Percentiles rank a stretch among this genome's conserved stretches.
phyloP scores from a whole-genome alignment of 2,329 filamentous ascomycete genomes.

The Neofusicoccum cordaticola region DNA sequence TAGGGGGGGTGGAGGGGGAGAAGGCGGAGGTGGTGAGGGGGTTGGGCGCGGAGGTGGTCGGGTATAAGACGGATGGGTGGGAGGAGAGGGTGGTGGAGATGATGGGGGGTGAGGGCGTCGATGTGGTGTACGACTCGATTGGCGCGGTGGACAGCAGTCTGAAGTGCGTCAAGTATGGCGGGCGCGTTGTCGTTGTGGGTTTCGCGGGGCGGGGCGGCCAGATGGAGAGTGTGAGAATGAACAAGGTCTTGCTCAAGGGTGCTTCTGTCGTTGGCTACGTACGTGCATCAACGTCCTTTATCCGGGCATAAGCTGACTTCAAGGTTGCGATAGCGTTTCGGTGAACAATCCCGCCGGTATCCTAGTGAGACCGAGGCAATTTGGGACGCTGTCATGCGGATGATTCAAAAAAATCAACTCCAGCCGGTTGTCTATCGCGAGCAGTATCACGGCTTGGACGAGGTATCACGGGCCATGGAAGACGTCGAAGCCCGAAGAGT shows the following conservation, averaged over 20 bases:
- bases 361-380: neutral
- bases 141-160: constrained; percentile 56
- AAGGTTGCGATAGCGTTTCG: neutral
- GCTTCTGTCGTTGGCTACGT: constrained; percentile 55
- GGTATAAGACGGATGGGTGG: constrained; percentile 47
- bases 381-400: neutral
- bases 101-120: constrained; percentile 52
- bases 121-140: constrained; percentile 59
- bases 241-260: constrained; percentile 54
- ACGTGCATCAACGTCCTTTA: constrained; percentile 23
- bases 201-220: constrained; percentile 55
- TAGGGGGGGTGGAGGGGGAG: constrained; percentile 38
- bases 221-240: constrained; percentile 56
- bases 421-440: neutral
- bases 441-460: neutral
- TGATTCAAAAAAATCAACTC: neutral
- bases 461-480: neutral
- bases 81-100: constrained; percentile 49
- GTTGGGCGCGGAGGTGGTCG: constrained; percentile 44
- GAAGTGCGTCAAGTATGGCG: constrained; percentile 54
- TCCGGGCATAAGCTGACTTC: neutral
- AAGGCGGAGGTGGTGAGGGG: constrained; percentile 45
- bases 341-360: neutral
- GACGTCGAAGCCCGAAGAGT: neutral
- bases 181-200: constrained; percentile 55